These are phyloP conservation scores for Alternaria gaisen DNA, from an alignment of 2,329 filamentous ascomycete genomes.

Conservation along the genomic window DNA sequence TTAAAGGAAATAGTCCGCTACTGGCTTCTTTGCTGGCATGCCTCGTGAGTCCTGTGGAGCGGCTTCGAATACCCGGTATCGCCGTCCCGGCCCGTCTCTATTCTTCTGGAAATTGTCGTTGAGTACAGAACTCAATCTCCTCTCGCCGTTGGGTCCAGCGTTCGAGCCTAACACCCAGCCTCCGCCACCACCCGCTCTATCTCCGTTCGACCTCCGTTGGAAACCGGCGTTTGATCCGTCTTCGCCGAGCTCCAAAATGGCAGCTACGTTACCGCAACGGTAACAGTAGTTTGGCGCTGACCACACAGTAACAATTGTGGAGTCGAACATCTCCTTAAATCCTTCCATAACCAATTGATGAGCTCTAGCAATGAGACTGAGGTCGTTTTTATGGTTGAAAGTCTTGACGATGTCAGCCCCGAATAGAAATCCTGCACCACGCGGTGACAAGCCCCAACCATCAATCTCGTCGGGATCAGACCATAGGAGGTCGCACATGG, in stretches of 20 bases:
- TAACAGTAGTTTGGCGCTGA: slow-evolving; percentile 77
- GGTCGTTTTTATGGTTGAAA: slow-evolving; percentile 94
- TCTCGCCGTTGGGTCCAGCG: slow-evolving; percentile 45
- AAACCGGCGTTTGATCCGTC: slow-evolving; percentile 68
- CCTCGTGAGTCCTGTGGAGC: slow-evolving; percentile 94
- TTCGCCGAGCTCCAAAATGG: slow-evolving; percentile 90
- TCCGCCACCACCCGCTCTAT: slow-evolving; percentile 60
- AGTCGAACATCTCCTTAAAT: slow-evolving; percentile 96
- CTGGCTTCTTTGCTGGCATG: slow-evolving; percentile 99
- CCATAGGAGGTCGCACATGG: slow-evolving; percentile 99
- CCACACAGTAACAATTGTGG: slow-evolving; percentile 96
- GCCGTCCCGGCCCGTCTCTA: slow-evolving; percentile 76
- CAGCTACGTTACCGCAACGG: slow-evolving; percentile 72
- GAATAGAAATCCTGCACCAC: slow-evolving; percentile 94
- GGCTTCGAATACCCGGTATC: slow-evolving; percentile 95
- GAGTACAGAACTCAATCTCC: slow-evolving; percentile 49
- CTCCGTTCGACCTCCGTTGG: slow-evolving; percentile 70
- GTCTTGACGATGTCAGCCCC: slow-evolving; percentile 92
- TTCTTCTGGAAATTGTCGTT: slow-evolving; percentile 55
- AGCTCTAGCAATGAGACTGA: slow-evolving; percentile 89
- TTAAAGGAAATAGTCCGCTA: slow-evolving; percentile 92
- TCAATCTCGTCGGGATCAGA: slow-evolving; percentile 98
- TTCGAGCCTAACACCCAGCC: slow-evolving; percentile 49
- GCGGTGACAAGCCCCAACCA: slow-evolving; percentile 93
- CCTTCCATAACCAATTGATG: slow-evolving; percentile 99